A percentile compares a stretch with the other conserved stretches of the same genome.
These are phyloP conservation scores for Fusarium sp. DNA, from an alignment of 2,329 filamentous ascomycete genomes.

Conservation along the genomic window DNA sequence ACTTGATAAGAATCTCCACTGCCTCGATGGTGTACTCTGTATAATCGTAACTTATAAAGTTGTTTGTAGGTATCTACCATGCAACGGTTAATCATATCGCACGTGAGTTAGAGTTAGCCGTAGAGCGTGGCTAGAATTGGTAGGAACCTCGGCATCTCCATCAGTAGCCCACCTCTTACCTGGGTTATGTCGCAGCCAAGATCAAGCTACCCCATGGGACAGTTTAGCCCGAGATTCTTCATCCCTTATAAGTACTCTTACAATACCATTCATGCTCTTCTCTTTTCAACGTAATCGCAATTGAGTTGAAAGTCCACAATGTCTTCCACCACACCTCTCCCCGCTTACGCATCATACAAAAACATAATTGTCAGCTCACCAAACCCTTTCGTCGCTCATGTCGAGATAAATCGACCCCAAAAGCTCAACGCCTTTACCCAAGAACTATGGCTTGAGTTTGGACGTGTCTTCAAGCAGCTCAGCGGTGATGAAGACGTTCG, in stretches of 20 bases:
- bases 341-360: slow-evolving; percentile 63
- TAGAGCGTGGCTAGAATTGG: slow-evolving; percentile 18
- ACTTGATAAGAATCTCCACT: neutral
- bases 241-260: slow-evolving; percentile 1
- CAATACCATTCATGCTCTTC: neutral
- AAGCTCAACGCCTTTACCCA: slow-evolving; percentile 92
- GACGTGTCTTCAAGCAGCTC: slow-evolving; percentile 76
- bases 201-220: slow-evolving; percentile 3
- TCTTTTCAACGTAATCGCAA: neutral
- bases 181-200: slow-evolving; percentile 14
- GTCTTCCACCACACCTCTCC: slow-evolving; percentile 44
- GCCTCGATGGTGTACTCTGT: neutral
- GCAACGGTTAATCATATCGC: neutral
- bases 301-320: slow-evolving; percentile 13
- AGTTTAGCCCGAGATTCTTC: neutral
- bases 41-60: neutral
- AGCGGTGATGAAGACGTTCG: slow-evolving; percentile 79
- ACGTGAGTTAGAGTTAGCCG: slow-evolving; percentile 17
- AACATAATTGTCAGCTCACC: slow-evolving; percentile 83
- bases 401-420: slow-evolving; percentile 87
- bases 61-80: neutral
- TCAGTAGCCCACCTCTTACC: slow-evolving; percentile 22
- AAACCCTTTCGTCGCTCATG: slow-evolving; percentile 80
- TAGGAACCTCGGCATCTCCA: slow-evolving; percentile 44
- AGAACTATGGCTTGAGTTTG: slow-evolving; percentile 87